Conservation (phyloP, 257 asterid genomes). For the Oldenlandia corymbosa region DNA sequence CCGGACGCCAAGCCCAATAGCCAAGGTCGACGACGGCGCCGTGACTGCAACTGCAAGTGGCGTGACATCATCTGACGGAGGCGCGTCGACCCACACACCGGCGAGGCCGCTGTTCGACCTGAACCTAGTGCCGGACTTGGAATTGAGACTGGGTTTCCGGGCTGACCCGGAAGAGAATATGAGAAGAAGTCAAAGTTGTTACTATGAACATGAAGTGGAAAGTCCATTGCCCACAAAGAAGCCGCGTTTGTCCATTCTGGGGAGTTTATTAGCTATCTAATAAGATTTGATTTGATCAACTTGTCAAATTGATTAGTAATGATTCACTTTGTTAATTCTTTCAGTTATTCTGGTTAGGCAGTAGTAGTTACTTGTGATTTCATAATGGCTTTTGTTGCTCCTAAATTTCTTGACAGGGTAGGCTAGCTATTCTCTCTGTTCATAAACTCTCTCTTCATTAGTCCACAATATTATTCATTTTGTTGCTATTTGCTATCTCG, state of each 20-base stretch:
- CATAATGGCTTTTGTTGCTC: too few species aligned
- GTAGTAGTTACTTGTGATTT: too few species aligned
- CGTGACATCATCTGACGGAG: constrained; percentile 41
- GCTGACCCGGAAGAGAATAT: constrained; percentile 10
- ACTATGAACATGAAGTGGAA: constrained; percentile 43
- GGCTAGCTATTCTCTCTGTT: too few species aligned
- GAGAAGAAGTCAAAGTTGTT: constrained; percentile 15
- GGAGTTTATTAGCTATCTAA: background rate
- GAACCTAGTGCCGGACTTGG: constrained; percentile 47
- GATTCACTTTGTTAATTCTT: too few species aligned
- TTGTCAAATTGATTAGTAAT: too few species aligned
- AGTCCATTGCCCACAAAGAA: constrained; percentile 44
- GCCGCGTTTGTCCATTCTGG: constrained; percentile 23
- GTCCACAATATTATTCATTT: too few species aligned
- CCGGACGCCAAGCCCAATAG: too few species aligned
- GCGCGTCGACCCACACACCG: constrained; percentile 20
- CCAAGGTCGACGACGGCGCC: background rate
- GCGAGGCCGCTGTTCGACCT: constrained; percentile 35
- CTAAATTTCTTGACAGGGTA: too few species aligned
- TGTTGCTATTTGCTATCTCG: too few species aligned
- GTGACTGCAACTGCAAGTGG: constrained; percentile 7
- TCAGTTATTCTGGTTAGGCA: too few species aligned
- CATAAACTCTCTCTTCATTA: too few species aligned
- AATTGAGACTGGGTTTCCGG: constrained; percentile 18
- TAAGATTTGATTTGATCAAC: too few species aligned